phyloP scores from a whole-genome alignment of 1,139 yeast species.

The Geotrichum phurueaensis region DNA sequence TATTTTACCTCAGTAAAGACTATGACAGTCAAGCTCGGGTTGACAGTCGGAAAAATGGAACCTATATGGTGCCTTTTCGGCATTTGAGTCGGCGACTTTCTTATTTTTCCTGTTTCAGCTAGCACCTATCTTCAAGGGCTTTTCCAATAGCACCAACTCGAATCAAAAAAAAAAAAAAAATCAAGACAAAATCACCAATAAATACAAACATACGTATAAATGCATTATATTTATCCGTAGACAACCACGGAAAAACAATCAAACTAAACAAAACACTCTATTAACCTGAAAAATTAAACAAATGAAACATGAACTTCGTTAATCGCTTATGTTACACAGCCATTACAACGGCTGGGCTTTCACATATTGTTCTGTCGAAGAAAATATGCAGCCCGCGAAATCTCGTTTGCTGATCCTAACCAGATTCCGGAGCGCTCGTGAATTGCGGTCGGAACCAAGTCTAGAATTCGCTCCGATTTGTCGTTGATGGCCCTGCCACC shows the following conservation, averaged over 20 bases:
- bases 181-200: not conserved
- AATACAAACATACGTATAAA: too few relatives aligned
- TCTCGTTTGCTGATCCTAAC: constrained; percentile 58
- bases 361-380: not conserved
- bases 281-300: not conserved
- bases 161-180: not conserved
- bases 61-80: too few relatives aligned
- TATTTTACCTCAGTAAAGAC: too few relatives aligned
- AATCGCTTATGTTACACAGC: not conserved
- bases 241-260: not conserved
- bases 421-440: constrained; percentile 92
- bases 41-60: too few relatives aligned
- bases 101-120: too few relatives aligned
- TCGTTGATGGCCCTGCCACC: constrained; percentile 93
- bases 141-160: too few relatives aligned
- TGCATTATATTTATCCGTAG: not conserved
- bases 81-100: too few relatives aligned
- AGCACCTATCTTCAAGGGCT: too few relatives aligned
- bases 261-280: not conserved
- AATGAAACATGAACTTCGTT: not conserved
- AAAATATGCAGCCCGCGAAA: not conserved
- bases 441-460: constrained; percentile 76
- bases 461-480: constrained; percentile 81
- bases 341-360: not conserved
- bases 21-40: too few relatives aligned